Percentiles rank a stretch among this genome's conserved stretches.
Conservation (phyloP, 768 basidiomycete species). For the Tubosaeta sp. region DNA sequence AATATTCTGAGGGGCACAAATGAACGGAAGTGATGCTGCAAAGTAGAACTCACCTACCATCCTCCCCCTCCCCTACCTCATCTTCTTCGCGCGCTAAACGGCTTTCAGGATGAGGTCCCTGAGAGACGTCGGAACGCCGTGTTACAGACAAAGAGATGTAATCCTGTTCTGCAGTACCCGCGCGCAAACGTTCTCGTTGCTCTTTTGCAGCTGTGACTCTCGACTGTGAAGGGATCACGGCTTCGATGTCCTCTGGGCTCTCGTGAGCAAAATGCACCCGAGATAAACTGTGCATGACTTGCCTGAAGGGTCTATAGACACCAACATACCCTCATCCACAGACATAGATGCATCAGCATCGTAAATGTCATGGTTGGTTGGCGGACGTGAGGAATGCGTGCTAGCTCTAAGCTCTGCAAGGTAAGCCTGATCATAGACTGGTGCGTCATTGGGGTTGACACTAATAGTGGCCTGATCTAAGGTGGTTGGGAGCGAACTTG, state of each 20-base stretch:
- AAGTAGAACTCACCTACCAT: conserved; percentile 49
- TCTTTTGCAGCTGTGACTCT: conserved; percentile 72
- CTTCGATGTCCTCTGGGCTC: conserved; percentile 34
- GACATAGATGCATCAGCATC: conserved; percentile 48
- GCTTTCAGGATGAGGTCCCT: conserved; percentile 83
- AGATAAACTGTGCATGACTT: conserved; percentile 2
- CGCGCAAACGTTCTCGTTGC: conserved; percentile 64
- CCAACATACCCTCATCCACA: conserved; percentile 38
- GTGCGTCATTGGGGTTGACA: conserved; percentile 40
- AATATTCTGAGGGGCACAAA: conserved; percentile 52
- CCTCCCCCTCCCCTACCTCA: conserved; percentile 83
- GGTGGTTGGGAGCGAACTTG: conserved; percentile 39
- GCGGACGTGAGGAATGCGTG: conserved; percentile 55
- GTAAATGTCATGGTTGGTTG: conserved; percentile 35
- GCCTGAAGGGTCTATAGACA: conserved; percentile 31
- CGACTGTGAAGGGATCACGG: conserved; percentile 64
- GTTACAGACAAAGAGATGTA: conserved; percentile 76
- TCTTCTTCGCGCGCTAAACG: conserved; percentile 82
- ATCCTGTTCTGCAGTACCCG: conserved; percentile 52
- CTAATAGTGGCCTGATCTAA: conserved; percentile 57
- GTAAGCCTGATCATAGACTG: conserved; percentile 68
- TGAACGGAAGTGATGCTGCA: conserved; percentile 4
- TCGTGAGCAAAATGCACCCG: conserved; percentile 1
- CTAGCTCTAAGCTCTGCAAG: conserved; percentile 76
- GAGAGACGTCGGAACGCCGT: conserved; percentile 45